A percentile compares a stretch with the other conserved stretches of the same genome.
These are phyloP conservation scores for Acidomyces sp. DNA, from an alignment of 495 filamentous ascomycete species.

Conservation along the genomic window DNA sequence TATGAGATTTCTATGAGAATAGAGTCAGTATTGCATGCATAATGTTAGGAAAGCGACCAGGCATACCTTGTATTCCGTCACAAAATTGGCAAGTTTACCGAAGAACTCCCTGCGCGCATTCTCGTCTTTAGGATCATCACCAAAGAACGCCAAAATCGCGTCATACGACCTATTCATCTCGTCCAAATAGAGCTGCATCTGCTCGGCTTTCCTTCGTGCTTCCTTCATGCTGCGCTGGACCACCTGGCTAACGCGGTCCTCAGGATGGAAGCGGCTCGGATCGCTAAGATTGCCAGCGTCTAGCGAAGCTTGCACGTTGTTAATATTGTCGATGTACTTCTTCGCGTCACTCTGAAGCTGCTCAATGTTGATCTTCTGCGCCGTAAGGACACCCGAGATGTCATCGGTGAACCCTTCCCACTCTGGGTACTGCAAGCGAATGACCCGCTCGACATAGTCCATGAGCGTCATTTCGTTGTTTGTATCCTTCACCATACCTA, in stretches of 20 bases:
- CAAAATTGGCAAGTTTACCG: constrained; percentile 80
- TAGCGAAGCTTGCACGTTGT: constrained; percentile 79
- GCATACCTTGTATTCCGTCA: constrained; percentile 79
- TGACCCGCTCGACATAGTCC: constrained; percentile 93
- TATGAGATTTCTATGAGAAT: constrained; percentile 55
- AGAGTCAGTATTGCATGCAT: neutral
- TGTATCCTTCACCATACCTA: constrained; percentile 97
- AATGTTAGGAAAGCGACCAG: constrained; percentile 1
- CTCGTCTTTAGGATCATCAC: constrained; percentile 84
- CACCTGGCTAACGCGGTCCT: constrained; percentile 85
- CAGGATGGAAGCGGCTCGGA: constrained; percentile 93
- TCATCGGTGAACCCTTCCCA: constrained; percentile 85
- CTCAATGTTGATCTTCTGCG: constrained; percentile 94
- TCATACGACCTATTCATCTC: constrained; percentile 86
- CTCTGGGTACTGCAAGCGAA: constrained; percentile 88
- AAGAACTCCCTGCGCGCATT: constrained; percentile 96
- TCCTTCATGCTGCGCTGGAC: constrained; percentile 94
- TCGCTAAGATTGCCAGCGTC: constrained; percentile 92
- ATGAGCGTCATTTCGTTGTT: constrained; percentile 96
- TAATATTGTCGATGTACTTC: constrained; percentile 88
- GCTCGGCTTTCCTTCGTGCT: constrained; percentile 86
- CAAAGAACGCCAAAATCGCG: constrained; percentile 94
- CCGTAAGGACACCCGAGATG: constrained; percentile 62
- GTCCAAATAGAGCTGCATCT: constrained; percentile 85
- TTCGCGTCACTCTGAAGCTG: constrained; percentile 79